These are phyloP conservation scores for Pichia sp. DNA, from an alignment of 1,139 yeast species.

Conservation along the genomic window DNA sequence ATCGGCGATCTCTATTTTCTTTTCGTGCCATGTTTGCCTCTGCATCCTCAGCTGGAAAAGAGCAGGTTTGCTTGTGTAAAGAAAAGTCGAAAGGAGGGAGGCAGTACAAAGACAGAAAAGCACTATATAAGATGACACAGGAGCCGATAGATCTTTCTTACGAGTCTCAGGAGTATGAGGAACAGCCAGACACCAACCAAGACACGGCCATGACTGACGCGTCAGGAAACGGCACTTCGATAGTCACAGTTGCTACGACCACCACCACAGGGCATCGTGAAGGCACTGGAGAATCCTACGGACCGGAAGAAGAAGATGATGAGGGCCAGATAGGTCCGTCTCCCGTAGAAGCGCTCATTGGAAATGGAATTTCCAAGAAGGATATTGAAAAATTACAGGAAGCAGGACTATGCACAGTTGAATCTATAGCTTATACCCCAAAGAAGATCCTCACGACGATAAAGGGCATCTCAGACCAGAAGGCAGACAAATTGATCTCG, in stretches of 20 bases:
- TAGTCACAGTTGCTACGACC: not conserved
- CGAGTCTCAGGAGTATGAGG: conserved; percentile 11
- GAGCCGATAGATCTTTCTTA: conserved; percentile 17
- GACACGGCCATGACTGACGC: conserved; percentile 17
- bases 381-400: conserved; percentile 80
- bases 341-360: conserved; percentile 46
- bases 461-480: conserved; percentile 93
- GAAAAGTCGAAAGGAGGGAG: not conserved
- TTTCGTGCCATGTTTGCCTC: not conserved
- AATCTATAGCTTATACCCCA: conserved; percentile 84
- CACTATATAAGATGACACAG: conserved; percentile 11
- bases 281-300: not conserved
- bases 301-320: conserved; percentile 25
- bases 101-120: not conserved
- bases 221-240: conserved; percentile 8
- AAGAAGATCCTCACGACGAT: conserved; percentile 70
- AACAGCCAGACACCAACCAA: not conserved
- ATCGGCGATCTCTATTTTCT: not conserved
- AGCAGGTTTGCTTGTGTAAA: too few relatives aligned
- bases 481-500: conserved; percentile 77
- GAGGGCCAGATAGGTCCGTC: conserved; percentile 42
- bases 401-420: conserved; percentile 85
- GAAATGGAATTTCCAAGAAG: conserved; percentile 78
- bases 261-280: not conserved
- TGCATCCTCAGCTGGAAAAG: not conserved